These are phyloP conservation scores for Sporothrix luriei DNA, from an alignment of 2,329 filamentous ascomycete genomes.

Conservation along the genomic window DNA sequence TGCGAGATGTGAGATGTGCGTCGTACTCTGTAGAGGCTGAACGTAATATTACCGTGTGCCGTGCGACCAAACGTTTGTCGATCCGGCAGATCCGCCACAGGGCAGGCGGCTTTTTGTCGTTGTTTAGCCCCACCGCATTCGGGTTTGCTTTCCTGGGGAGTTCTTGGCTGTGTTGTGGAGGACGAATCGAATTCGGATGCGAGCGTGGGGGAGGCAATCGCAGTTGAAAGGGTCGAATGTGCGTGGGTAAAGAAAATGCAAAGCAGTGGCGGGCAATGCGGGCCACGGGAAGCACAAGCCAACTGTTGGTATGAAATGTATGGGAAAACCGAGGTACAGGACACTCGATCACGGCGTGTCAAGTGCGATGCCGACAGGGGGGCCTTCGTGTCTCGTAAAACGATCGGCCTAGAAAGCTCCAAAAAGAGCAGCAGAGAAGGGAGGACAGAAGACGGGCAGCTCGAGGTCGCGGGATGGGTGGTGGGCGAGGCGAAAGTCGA, in stretches of 20 bases:
- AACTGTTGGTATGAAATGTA: too few species aligned
- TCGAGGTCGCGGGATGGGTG: neutral
- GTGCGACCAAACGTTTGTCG: too few species aligned
- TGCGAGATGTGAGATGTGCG: neutral
- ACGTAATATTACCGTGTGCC: too few species aligned
- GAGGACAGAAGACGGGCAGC: neutral
- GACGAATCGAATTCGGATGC: neutral
- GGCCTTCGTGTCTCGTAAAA: constrained; percentile 5
- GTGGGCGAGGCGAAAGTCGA: neutral
- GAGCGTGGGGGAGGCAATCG: neutral
- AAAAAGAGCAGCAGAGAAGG: neutral
- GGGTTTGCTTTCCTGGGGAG: neutral
- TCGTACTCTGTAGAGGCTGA: too few species aligned
- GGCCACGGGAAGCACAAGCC: too few species aligned
- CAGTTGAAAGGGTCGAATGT: neutral
- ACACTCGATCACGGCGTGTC: neutral
- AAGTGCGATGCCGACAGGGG: neutral
- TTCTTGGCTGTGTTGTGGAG: neutral
- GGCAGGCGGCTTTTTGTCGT: neutral
- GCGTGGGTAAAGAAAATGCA: too few species aligned
- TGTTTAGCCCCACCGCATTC: constrained; percentile 7
- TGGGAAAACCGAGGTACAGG: neutral
- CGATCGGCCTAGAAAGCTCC: neutral
- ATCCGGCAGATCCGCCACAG: constrained; percentile 16
- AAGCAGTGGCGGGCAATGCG: too few species aligned